These are phyloP conservation scores for Nitzschia sp. DNA, from an alignment of 108 stramenopile species.

Conservation along the genomic window DNA sequence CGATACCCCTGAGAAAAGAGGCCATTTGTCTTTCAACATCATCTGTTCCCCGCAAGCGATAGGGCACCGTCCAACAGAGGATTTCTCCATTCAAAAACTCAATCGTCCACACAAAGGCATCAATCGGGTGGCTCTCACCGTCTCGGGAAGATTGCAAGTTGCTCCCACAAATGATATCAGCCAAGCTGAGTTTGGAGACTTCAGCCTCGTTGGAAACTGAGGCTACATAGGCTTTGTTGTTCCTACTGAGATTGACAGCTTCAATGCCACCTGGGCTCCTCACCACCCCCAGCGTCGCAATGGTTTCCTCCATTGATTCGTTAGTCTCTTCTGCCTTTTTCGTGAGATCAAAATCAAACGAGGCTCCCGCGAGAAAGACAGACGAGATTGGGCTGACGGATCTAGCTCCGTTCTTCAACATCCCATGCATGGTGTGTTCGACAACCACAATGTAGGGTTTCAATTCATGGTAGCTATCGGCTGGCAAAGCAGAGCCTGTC, in stretches of 20 bases:
- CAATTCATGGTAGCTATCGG: slow-evolving; percentile 6
- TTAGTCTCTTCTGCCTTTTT: background rate
- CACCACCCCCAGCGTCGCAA: slow-evolving; percentile 28
- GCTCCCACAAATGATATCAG: slow-evolving; percentile 17
- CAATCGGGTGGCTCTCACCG: background rate
- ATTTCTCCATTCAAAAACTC: slow-evolving; percentile 35
- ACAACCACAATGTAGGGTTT: slow-evolving; percentile 21
- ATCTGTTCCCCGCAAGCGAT: background rate
- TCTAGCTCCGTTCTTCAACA: slow-evolving; percentile 1
- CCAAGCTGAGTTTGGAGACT: slow-evolving; percentile 23
- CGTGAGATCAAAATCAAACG: slow-evolving; percentile 29
- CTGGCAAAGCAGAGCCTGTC: background rate
- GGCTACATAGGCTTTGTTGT: slow-evolving; percentile 4
- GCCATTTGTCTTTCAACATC: background rate
- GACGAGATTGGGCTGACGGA: slow-evolving; percentile 27
- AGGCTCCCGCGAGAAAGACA: slow-evolving; percentile 30
- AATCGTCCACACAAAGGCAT: slow-evolving; percentile 36
- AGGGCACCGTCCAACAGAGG: slow-evolving; percentile 38
- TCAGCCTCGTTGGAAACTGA: background rate
- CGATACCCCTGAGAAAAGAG: background rate
- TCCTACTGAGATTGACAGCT: background rate
- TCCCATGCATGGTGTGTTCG: slow-evolving; percentile 2
- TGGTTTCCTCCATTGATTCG: background rate
- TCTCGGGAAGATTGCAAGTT: background rate
- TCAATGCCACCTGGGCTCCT: slow-evolving; percentile 31